Base-by-base conservation (phyloP, 2,329 filamentous ascomycete species). In the Seiridium unicorne region DNA sequence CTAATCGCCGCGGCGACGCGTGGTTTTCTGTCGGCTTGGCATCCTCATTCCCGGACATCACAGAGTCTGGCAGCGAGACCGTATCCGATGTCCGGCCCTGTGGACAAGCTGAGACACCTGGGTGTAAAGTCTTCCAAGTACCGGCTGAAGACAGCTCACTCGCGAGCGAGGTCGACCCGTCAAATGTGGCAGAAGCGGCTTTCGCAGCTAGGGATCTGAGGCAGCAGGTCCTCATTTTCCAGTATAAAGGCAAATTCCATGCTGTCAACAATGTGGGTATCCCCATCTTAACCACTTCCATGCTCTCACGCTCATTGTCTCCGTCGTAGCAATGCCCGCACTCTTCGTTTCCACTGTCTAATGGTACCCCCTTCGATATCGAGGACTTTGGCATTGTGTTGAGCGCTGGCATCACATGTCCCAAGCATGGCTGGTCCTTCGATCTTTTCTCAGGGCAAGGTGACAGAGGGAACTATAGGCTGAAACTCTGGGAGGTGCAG, bases 381-480 rank as follows among this genome's bases (percentile, higher is more conserved):
- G 89, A 91, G 65, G 89, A 91, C 62, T 91, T 90, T 68, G 88
- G 89, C 0, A 74, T 89, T 2, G 77, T 81, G 4, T 70, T 89
- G 5, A 88, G 85, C 58, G 80, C 85, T 0, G 89, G 87, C 0
- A 74, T 91, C 3, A 82, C 80, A 0, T 91, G 89, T 69, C 86
- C 88, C 0, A 89, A 89, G 63, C 88, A 91, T 62, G 84, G 79
- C 4, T 91, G 89, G 89, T 88, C 86, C 0, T 91, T 91, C 71
- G 89, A 91, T 68, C 66, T 91, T 2, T 83, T 85, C 57, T 84
- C 87, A 0, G 89, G 89, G 0, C 77, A 77, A 65, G 80, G 80
- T 1, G 89, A 91, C 69, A 81, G 87, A 0, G 87, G 82, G 1
- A 83, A 73, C 51, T 91, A 91, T 67, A 81, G 76, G 61, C 74